Evolutionary conservation across 371 early-diverging fungal species (phyloP), one percentile per base, ranked within the genome.

Genomic region (Actinomortierella wolfii): DNA sequence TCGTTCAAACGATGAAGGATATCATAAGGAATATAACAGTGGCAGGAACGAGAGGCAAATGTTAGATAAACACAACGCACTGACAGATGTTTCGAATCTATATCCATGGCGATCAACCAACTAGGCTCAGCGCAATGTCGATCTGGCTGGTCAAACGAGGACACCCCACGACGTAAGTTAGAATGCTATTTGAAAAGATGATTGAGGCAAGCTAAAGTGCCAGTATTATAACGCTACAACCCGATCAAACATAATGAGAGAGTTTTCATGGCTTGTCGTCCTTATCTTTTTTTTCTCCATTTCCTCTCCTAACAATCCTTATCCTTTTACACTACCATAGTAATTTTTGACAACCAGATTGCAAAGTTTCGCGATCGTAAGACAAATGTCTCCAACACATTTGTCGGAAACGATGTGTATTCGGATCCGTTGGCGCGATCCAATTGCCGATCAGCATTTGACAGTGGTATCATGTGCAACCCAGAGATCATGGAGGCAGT

Each of bases 81-180:
- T 34, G 34, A 34, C 34, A 11, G 34, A 34, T 11, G 34, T 6
- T n/a, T 34, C 34, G 11, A 6, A 34, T 34, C 34, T 34, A 11
- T 11, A 34, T 11, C 11, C 34, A 34, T 34, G 34, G 34, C 34
- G 11, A 34, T 11, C 34, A 34, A 6, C 11, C 34, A 34, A n/a
- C 64, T 83, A 85, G 93, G 95, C 24, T 91, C 92, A 17, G 82
- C 84, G 54, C 85, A 85, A 57, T 90, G 91, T 59, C 81, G 92
- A 59, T 94, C 91, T 25, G 95, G 95, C 18, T 94, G 94, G 94
- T 88, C 92, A 9, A 78, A 78, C 1, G 91, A 91, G 55, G 59
- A 65, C 2, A 57, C 59, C 11, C 92, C 92, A 8, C 63, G 84
- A 54, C 59, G 92, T 91, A 83, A 57, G 81, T 76, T 20, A 11